These are phyloP conservation scores for Astrocystis sublimbata DNA, from an alignment of 495 filamentous ascomycete species.

Conservation along the genomic window DNA sequence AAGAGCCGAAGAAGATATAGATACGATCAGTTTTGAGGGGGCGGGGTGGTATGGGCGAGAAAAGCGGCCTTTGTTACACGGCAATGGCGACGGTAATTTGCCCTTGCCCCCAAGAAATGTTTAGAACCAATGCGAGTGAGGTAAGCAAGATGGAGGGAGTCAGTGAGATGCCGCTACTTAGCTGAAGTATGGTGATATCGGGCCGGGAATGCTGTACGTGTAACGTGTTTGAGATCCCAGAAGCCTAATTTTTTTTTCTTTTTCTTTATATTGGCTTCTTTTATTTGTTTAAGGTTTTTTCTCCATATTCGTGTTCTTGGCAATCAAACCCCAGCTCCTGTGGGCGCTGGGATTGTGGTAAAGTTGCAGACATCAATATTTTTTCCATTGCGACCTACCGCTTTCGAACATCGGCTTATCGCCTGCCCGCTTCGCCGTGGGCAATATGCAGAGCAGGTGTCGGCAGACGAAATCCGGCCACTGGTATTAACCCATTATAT, in stretches of 20 bases:
- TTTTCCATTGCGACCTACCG: conserved; percentile 2
- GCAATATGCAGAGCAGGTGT: background rate
- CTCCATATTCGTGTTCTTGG: background rate
- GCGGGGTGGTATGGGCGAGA: background rate
- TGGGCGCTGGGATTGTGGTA: background rate
- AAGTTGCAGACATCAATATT: background rate
- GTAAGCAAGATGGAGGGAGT: background rate
- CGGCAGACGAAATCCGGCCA: conserved; percentile 6
- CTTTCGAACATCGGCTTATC: conserved; percentile 9
- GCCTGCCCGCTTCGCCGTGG: background rate
- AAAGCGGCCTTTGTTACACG: background rate
- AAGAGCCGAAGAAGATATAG: conserved; percentile 1
- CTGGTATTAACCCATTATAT: background rate
- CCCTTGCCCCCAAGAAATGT: background rate
- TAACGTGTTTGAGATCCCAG: background rate
- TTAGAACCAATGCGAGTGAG: background rate
- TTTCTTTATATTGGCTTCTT: background rate
- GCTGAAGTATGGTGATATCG: conserved; percentile 17
- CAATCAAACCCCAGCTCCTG: background rate
- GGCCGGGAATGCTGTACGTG: conserved; percentile 5
- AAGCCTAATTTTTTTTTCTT: background rate
- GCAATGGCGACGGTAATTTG: background rate
- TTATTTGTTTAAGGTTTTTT: background rate
- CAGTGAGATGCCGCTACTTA: background rate
- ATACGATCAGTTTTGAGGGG: background rate